Percentiles rank a stretch among this genome's conserved stretches.
These are phyloP conservation scores for Erodium moschatum DNA, from an alignment of 441 rosid species.

Conservation along the genomic window DNA sequence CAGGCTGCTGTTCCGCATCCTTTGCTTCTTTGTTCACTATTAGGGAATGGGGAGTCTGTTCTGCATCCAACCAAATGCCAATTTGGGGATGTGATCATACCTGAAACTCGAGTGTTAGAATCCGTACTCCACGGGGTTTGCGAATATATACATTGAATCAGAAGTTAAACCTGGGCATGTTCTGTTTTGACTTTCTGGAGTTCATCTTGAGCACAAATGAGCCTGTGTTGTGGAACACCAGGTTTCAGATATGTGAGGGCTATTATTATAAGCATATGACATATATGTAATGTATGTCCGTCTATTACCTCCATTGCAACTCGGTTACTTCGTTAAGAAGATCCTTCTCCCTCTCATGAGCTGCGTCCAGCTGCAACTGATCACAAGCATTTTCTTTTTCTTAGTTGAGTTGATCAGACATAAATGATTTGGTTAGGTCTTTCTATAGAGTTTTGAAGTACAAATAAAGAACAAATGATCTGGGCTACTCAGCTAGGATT, in stretches of 20 bases:
- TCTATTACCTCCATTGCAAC: constrained; percentile 65
- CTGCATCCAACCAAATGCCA: constrained; percentile 2
- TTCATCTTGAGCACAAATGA: constrained; percentile 76
- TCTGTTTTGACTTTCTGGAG: constrained; percentile 55
- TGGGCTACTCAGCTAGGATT: background rate
- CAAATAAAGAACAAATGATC: background rate
- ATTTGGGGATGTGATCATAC: constrained; percentile 27
- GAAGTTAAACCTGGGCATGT: constrained; percentile 47
- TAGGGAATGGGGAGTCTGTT: too few relatives aligned
- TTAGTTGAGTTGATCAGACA: background rate
- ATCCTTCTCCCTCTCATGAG: constrained; percentile 83
- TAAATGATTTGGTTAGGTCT: too few relatives aligned
- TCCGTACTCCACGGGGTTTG: background rate
- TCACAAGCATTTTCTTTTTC: constrained; percentile 1
- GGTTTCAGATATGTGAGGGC: constrained; percentile 6
- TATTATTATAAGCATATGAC: background rate
- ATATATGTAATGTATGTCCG: background rate
- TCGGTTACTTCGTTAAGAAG: constrained; percentile 78
- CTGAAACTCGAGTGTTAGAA: constrained; percentile 29
- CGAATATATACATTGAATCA: background rate
- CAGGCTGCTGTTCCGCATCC: background rate
- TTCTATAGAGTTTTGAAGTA: background rate
- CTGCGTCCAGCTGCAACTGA: constrained; percentile 66
- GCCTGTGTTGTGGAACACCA: constrained; percentile 33
- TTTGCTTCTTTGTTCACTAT: too few relatives aligned